Evolutionary conservation across 2,329 filamentous ascomycete species (phyloP), one percentile per base, ranked within the genome.

Genomic region (Aspergillus novoparasiticus): DNA sequence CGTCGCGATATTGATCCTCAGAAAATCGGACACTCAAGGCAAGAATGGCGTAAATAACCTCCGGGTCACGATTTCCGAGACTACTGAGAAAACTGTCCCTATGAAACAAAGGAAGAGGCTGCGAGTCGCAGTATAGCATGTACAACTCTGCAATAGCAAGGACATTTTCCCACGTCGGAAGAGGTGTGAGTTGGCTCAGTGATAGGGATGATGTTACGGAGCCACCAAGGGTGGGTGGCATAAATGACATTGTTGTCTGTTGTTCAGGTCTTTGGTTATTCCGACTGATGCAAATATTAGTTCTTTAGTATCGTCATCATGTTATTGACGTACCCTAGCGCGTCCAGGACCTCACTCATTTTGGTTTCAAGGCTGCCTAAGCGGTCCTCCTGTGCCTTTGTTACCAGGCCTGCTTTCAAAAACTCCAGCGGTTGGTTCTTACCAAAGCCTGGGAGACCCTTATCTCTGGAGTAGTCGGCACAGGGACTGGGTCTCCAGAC

Each of bases 41-140:
- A 34, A 84, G 68, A 8, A 78, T 70, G 8, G 75, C 69, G 57
- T 76, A 75, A 9, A 78, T 69, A 39, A 78, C 62, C 56, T 78
- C 76, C 12, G 74, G 66, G 41, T 78, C 62, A 76, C 83, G 76
- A 26, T 73, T 66, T 16, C 72, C 66, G 8, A 84, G 68, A 43
- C 74, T 80, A 6, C 71, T 64, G 10, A 83, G 60, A 63, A 85
- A 83, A 1, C 66, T 74, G 4, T 75, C 72, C 12, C 75, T 68
- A 21, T 79, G 73, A 57, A 86, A 85, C 0, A 86, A 71, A 19
- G 79, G 78, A 26, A 86, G 72, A 6, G 83, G 83, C 57, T 86
- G 84, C 28, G 78, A 81, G 58, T 85, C 81, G 60, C 82, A 83
- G 65, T 82, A 85, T 5, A 75, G 68, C 4, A 84, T 66, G 66